Base-by-base conservation (phyloP, 225 moss, liverwort and hornwort species). In the Bryoerythrophyllum caledonicum region DNA sequence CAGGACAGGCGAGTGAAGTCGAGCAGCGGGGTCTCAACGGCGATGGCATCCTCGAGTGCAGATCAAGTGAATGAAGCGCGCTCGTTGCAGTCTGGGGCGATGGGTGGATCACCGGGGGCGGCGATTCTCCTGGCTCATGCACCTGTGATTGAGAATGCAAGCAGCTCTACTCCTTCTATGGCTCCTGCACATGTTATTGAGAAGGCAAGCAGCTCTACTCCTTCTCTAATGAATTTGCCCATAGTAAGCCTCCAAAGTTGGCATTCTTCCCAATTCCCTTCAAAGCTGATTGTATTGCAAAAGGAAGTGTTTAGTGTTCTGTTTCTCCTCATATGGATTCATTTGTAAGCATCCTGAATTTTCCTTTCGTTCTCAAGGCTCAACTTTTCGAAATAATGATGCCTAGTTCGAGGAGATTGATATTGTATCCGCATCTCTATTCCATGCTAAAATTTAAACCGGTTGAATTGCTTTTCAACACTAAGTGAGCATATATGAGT, bases 291-390 rank as follows among this genome's bases (percentile, higher is more conserved):
- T 61, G 17, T 26, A 63, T 37, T 23, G 46, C 10, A 23, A 44
- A 57, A 72, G 34, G 52, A 71, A 10, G 30, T 32, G 41, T 55
- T 25, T 23, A 23, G 46, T 61, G 32, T 4, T 61, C 23, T 13
- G 59, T 44, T 81, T 55, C 46, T 68, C 63, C 68, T 62, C 38
- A 64, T 60, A 70, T 19, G 71, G 13, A 74, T 64, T 6, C 8
- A 20, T 26, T 34, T 25, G 63, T 68, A 51, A 51, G 70, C 68
- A 68, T 30, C 56, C 28, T 63, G 13, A 63, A 34, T 11, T 37
- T 56, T 63, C 65, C 20, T 59, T 51, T 23, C 24, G 62, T 54
- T 59, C 69, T 44, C 13, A 43, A 62, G 19, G 2, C 25, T 49
- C 51, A 56, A 20, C 15, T 13, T 63, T 21, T 57, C 13, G 2